A percentile compares a stretch with the other conserved stretches of the same genome.
Evolutionary conservation across 2,329 filamentous ascomycete species (phyloP).

Genomic region (Trichoderma sp.): DNA sequence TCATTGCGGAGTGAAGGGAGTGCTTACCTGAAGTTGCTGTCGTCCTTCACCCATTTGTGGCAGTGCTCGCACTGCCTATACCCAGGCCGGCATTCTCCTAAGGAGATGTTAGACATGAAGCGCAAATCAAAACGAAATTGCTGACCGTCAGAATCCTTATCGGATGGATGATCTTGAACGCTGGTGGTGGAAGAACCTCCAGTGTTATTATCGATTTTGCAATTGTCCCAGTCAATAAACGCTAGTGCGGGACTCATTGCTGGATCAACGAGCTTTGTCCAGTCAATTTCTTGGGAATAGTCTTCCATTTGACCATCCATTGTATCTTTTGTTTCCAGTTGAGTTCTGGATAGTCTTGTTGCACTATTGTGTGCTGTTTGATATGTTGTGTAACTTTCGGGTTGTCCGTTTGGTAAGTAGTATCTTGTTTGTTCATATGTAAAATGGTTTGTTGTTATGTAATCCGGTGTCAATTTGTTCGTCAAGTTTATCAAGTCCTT

Average conservation of each 20-base stretch:
- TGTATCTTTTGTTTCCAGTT: not conserved
- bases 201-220: not conserved
- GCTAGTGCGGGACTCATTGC: not conserved
- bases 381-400: too few relatives aligned
- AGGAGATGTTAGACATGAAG: not conserved
- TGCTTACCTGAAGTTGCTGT: not conserved
- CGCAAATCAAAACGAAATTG: too few relatives aligned
- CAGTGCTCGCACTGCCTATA: not conserved
- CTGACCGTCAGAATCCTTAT: not conserved
- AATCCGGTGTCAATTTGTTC: not conserved
- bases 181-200: not conserved
- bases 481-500: not conserved
- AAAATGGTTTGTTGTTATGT: not conserved
- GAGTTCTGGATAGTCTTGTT: not conserved
- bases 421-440: not conserved
- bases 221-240: not conserved
- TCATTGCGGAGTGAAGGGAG: too few relatives aligned
- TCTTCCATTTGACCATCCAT: not conserved
- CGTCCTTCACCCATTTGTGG: not conserved
- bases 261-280: not conserved
- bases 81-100: not conserved
- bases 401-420: too few relatives aligned
- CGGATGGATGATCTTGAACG: not conserved
- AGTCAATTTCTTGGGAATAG: not conserved
- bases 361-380: not conserved